Conservation (phyloP, 495 filamentous ascomycete species). For the Sabuloglossum arenarium region DNA sequence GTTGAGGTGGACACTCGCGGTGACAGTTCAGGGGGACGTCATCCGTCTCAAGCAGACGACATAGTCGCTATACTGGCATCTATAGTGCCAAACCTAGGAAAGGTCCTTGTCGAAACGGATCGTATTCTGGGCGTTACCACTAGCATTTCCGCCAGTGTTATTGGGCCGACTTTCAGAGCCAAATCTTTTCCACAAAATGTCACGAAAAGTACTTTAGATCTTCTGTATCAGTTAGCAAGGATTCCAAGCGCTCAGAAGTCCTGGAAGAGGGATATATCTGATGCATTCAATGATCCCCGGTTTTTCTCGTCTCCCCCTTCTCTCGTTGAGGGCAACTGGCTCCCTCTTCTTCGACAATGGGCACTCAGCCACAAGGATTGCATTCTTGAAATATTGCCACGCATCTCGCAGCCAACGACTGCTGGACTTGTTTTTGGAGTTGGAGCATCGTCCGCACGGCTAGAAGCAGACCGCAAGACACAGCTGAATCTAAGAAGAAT, state of each 20-base stretch:
- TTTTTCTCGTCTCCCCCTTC: conserved; percentile 51
- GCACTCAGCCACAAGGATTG: conserved; percentile 69
- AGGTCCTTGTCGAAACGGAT: conserved; percentile 69
- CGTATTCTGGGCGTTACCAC: conserved; percentile 55
- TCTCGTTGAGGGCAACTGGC: conserved; percentile 54
- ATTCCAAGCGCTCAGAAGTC: conserved; percentile 62
- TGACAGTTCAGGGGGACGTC: background rate
- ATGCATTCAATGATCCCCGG: conserved; percentile 75
- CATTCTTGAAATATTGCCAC: conserved; percentile 55
- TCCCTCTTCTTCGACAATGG: conserved; percentile 68
- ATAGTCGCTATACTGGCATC: conserved; percentile 58
- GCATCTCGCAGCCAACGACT: conserved; percentile 70
- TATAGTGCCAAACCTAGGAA: conserved; percentile 66
- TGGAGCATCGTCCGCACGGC: conserved; percentile 77
- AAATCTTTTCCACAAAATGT: conserved; percentile 80
- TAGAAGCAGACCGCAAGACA: conserved; percentile 83
- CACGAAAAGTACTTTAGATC: conserved; percentile 40
- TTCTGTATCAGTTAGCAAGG: conserved; percentile 58
- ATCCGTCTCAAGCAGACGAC: conserved; percentile 37
- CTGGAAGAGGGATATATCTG: conserved; percentile 83
- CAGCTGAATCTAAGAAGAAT: conserved; percentile 80
- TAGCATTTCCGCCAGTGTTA: conserved; percentile 62
- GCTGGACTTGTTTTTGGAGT: conserved; percentile 97
- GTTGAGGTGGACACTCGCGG: background rate
- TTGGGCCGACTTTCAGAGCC: conserved; percentile 64